Evolutionary conservation across 495 filamentous ascomycete genomes (phyloP).

Genomic region (Talaromyces stipitatus): DNA sequence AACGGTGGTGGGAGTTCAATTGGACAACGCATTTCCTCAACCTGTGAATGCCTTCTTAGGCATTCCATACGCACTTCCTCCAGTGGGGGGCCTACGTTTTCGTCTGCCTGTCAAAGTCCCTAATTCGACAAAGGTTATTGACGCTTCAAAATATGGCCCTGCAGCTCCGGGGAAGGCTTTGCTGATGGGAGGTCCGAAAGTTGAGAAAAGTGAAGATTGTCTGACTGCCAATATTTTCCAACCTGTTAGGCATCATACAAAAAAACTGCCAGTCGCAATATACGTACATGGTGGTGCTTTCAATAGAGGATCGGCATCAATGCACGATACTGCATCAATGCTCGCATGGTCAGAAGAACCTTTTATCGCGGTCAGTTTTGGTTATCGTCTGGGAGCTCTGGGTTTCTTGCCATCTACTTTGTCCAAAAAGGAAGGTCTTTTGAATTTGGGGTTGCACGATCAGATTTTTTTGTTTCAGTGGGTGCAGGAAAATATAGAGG

Average conservation of each 20-base stretch:
- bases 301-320: constrained; percentile 28
- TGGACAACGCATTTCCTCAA: constrained; percentile 32
- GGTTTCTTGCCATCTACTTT: constrained; percentile 39
- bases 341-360: constrained; percentile 28
- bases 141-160: constrained; percentile 23
- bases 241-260: constrained; percentile 9
- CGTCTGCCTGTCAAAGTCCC: constrained; percentile 5
- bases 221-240: constrained; percentile 48
- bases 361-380: constrained; percentile 50
- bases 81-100: constrained; percentile 13
- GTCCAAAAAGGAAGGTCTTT: constrained; percentile 31
- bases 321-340: constrained; percentile 13
- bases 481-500: constrained; percentile 49
- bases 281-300: constrained; percentile 67
- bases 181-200: neutral
- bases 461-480: constrained; percentile 51
- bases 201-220: constrained; percentile 40
- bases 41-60: constrained; percentile 40
- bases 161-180: neutral
- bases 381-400: constrained; percentile 49
- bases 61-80: constrained; percentile 42
- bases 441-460: constrained; percentile 51
- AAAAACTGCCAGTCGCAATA: constrained; percentile 51
- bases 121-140: neutral
- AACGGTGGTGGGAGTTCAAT: constrained; percentile 40